Percentiles rank a stretch among this genome's conserved stretches.
phyloP scores from a whole-genome alignment of 2,329 filamentous ascomycete genomes.

The Botryotinia calthae region DNA sequence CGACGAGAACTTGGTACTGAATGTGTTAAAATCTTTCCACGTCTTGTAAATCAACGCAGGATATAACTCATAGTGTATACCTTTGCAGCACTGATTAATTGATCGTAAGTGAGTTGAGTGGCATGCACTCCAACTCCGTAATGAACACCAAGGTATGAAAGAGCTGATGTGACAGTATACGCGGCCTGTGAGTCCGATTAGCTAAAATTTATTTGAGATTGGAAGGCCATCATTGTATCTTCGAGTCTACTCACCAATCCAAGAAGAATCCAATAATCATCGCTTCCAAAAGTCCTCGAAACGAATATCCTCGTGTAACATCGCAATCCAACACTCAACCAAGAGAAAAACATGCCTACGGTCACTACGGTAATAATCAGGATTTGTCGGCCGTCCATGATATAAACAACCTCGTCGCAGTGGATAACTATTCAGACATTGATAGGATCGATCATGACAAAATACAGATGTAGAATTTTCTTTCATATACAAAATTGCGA shows the following conservation, averaged over 20 bases:
- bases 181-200: neutral
- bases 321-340: slow-evolving; percentile 2
- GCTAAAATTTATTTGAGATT: neutral
- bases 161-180: neutral
- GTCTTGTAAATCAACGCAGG: neutral
- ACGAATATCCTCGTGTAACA: slow-evolving; percentile 2
- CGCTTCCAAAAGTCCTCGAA: slow-evolving; percentile 5
- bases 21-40: neutral
- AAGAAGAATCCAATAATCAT: slow-evolving; percentile 13
- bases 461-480: neutral
- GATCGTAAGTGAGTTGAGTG: neutral
- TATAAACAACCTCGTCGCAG: neutral
- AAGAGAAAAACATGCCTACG: neutral
- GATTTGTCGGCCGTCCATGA: neutral
- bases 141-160: neutral
- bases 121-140: slow-evolving; percentile 5
- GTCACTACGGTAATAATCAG: neutral
- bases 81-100: neutral
- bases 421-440: neutral
- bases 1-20: neutral
- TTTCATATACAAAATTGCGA: neutral
- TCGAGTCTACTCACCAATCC: neutral
- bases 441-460: neutral
- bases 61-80: neutral
- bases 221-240: neutral